These are phyloP conservation scores for Neurospora crassa DNA, from an alignment of 2,329 filamentous ascomycete species.

Conservation along the genomic window DNA sequence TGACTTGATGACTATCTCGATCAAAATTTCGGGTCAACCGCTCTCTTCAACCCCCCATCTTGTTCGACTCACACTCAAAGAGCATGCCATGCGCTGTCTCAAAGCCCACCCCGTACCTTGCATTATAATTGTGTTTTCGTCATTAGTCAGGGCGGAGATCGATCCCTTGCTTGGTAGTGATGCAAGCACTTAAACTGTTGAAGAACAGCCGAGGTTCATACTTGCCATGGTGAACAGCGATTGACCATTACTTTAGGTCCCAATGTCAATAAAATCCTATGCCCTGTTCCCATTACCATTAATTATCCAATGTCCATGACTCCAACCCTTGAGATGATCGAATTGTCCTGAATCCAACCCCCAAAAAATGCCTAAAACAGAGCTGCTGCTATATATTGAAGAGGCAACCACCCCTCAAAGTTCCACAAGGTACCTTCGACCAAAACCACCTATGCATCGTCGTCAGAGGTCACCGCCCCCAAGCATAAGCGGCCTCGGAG, in stretches of 20 bases:
- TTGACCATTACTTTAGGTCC: neutral
- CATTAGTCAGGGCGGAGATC: neutral
- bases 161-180: neutral
- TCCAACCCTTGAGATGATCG: neutral
- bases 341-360: neutral
- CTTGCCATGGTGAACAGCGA: neutral
- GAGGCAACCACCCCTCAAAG: neutral
- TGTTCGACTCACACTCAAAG: neutral
- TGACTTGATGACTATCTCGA: too few species aligned
- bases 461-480: conserved; percentile 13
- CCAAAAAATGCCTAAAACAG: too few species aligned
- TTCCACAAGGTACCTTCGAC: neutral
- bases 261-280: neutral
- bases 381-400: too few species aligned
- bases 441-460: neutral
- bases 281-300: neutral
- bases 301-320: neutral
- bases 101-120: neutral
- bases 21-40: neutral
- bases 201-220: neutral
- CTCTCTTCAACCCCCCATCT: neutral
- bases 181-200: neutral
- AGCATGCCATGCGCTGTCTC: neutral
- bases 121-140: neutral
- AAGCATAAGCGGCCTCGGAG: conserved; percentile 1